phyloP scores from a whole-genome alignment of 2,329 filamentous ascomycete genomes.

The Stromatinia cepivora region DNA sequence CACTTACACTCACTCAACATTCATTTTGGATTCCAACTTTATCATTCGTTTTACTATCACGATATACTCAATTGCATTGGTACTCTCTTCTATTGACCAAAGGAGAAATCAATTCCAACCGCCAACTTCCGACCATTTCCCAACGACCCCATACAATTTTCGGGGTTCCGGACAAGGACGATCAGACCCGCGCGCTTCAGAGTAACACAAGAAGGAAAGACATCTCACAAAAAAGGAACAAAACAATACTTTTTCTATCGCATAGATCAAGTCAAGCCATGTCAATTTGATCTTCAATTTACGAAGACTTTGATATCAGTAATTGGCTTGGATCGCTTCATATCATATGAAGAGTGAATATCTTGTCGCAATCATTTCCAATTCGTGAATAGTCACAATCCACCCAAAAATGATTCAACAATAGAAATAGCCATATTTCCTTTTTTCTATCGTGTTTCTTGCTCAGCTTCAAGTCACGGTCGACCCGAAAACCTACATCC shows the following conservation, averaged over 20 bases:
- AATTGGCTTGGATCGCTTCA: background rate
- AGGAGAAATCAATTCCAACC: background rate
- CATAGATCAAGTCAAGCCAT: background rate
- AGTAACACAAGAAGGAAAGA: background rate
- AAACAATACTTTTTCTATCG: background rate
- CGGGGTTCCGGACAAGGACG: background rate
- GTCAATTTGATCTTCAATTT: constrained; percentile 14
- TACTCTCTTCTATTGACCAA: background rate
- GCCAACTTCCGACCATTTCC: background rate
- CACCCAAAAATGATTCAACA: constrained; percentile 4
- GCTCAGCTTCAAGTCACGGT: constrained; percentile 5
- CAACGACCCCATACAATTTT: background rate
- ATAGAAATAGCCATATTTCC: background rate
- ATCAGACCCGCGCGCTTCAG: constrained; percentile 21
- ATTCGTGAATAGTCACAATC: constrained; percentile 3
- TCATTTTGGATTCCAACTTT: constrained; percentile 1
- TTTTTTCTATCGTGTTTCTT: constrained; percentile 13
- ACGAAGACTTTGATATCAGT: background rate
- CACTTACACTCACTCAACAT: background rate
- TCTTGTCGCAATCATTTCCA: background rate
- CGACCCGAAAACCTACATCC: constrained; percentile 2
- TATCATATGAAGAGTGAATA: constrained; percentile 1
- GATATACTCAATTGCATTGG: background rate
- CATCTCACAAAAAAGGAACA: background rate
- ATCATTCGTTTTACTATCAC: background rate